phyloP scores from a whole-genome alignment of 371 early-diverging fungal species.

The Mucor circinelloides region DNA sequence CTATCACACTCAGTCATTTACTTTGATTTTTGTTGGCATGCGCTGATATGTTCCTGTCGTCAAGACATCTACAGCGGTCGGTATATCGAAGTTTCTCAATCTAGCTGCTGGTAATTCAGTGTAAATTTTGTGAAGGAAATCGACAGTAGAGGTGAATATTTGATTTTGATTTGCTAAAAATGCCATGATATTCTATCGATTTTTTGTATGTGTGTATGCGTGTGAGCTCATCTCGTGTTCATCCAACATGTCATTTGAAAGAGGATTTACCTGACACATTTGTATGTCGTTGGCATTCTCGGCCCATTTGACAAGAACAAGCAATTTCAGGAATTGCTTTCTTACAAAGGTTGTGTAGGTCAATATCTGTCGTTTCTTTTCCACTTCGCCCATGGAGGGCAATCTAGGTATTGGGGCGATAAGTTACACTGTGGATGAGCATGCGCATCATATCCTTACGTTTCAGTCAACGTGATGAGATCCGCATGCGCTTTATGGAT shows the following conservation, averaged over 20 bases:
- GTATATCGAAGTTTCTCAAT: slow-evolving; percentile 75
- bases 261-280: slow-evolving; percentile 64
- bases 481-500: slow-evolving; percentile 59
- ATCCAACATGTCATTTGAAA: not conserved
- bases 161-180: slow-evolving; percentile 74
- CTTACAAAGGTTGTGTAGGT: slow-evolving; percentile 61
- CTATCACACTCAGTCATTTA: slow-evolving; percentile 9
- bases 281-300: slow-evolving; percentile 71
- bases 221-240: not conserved
- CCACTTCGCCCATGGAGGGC: slow-evolving; percentile 60
- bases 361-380: slow-evolving; percentile 60
- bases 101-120: slow-evolving; percentile 67
- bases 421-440: not conserved
- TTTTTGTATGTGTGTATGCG: too few species aligned
- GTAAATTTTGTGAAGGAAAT: slow-evolving; percentile 68
- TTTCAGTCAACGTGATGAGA: slow-evolving; percentile 59
- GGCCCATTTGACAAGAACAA: slow-evolving; percentile 76
- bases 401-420: slow-evolving; percentile 34
- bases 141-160: slow-evolving; percentile 67
- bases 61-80: slow-evolving; percentile 75
- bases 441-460: slow-evolving; percentile 43
- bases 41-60: slow-evolving; percentile 76
- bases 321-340: slow-evolving; percentile 64
- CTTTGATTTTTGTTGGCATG: slow-evolving; percentile 60
- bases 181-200: slow-evolving; percentile 66